Base-by-base conservation (phyloP, 306 rosid species). In the Corylus avellana region DNA sequence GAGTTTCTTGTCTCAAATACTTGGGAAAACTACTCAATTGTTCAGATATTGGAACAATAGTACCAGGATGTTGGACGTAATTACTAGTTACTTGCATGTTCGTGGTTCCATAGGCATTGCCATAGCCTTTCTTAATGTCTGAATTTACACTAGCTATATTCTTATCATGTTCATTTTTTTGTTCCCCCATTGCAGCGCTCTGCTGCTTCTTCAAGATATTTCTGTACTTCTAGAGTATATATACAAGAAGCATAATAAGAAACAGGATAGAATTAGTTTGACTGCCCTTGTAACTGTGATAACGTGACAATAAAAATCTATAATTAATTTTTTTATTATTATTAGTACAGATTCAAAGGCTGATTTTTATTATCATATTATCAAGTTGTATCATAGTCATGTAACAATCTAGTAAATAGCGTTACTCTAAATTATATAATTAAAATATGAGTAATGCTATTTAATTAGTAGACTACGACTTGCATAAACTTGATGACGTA, bases 171-270 rank as follows among this genome's bases (percentile, higher is more conserved):
- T 46, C 73, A 4, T 46, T n/a, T 46, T 39, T 11, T 56, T 22
- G 44, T 50, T 71, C 6, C 17, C 75, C 47, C 8, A 37, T 3
- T 3, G 18, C 35, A 67, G 32, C 53, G 13, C 29, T 74, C 20
- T 62, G 70, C 22, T 61, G 70, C 25, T 74, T 80, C 70, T 54
- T 75, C 61, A 68, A 4, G 17, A 1, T 27, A 17, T 74, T 72
- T 69, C 84, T 56, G 4, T 75, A 77, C 48, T 80, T 80, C 84
- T 80, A 53, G 44, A 62, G 13, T 32, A 71, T 32, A 39, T 35
- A 35, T 39, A 3, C 6, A 71, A 71, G 39, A 5, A 7, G 16
- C 14, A 69, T 17, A 44, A 0, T 42, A 39, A 71, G 29, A 47
- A 71, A 71, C 25, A 66, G 13, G 29, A 20, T 67, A 44, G 50